Conservation (phyloP, 2,329 filamentous ascomycete species). For the Keithomyces neogunnii region DNA sequence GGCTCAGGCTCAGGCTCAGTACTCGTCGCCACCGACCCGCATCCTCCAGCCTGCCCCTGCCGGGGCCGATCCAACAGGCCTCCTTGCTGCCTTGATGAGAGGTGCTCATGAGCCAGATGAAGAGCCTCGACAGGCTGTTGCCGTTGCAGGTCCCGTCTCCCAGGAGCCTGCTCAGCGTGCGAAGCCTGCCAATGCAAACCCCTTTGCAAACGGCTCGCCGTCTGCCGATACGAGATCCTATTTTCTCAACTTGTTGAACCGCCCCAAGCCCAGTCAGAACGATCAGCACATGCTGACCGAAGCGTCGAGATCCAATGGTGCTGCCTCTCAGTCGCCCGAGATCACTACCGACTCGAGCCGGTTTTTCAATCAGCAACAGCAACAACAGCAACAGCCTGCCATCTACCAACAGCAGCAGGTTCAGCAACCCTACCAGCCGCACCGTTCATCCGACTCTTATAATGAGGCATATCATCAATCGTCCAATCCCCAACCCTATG, state of each 20-base stretch:
- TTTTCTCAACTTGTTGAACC: constrained; percentile 76
- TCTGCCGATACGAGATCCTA: constrained; percentile 72
- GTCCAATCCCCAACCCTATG: constrained; percentile 10
- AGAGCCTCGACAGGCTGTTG: constrained; percentile 18
- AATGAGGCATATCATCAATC: constrained; percentile 14
- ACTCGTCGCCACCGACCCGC: constrained; percentile 23
- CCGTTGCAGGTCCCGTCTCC: neutral
- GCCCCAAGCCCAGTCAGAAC: constrained; percentile 58
- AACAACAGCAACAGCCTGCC: constrained; percentile 15
- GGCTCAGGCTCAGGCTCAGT: constrained; percentile 8
- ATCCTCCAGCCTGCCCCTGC: constrained; percentile 51
- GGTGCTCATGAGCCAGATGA: constrained; percentile 41
- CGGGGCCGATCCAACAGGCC: constrained; percentile 46
- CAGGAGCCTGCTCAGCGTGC: constrained; percentile 13
- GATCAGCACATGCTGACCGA: constrained; percentile 38
- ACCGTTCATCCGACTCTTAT: constrained; percentile 17
- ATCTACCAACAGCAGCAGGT: constrained; percentile 14
- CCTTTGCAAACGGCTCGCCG: constrained; percentile 42
- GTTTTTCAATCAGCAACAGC: constrained; percentile 22
- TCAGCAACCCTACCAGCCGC: constrained; percentile 14
- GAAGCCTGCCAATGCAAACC: constrained; percentile 16
- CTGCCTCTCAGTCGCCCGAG: constrained; percentile 36
- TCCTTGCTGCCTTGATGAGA: constrained; percentile 53
- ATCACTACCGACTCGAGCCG: constrained; percentile 17
- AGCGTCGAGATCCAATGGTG: constrained; percentile 31